A percentile compares a stretch with the other conserved stretches of the same genome.
Conservation (phyloP, 2,329 filamentous ascomycete genomes). For the Aureobasidium sp. region DNA sequence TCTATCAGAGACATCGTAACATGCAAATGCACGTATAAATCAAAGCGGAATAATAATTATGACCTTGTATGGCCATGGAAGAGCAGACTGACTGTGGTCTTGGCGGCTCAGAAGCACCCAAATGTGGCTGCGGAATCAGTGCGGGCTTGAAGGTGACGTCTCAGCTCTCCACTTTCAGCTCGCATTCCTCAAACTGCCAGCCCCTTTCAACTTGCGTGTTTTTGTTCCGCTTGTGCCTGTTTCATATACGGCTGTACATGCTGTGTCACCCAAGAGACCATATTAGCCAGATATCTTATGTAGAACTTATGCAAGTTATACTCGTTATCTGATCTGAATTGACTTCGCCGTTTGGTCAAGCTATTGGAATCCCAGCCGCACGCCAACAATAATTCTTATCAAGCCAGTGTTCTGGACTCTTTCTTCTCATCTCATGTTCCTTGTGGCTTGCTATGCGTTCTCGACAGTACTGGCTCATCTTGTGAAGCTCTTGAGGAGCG, state of each 20-base stretch:
- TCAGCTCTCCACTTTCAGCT: not conserved
- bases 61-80: not conserved
- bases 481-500: not conserved
- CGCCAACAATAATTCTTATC: not conserved
- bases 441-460: not conserved
- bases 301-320: not conserved
- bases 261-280: not conserved
- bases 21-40: not conserved
- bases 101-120: not conserved
- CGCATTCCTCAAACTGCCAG: not conserved
- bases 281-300: not conserved
- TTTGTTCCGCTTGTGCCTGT: not conserved
- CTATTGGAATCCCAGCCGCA: not conserved
- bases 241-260: too few relatives aligned
- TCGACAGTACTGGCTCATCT: not conserved
- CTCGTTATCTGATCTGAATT: not conserved
- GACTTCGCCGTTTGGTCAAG: slow-evolving; percentile 1
- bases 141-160: not conserved
- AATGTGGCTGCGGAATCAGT: not conserved
- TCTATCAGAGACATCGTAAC: not conserved
- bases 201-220: not conserved
- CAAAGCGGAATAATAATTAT: not conserved
- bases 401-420: not conserved
- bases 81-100: not conserved
- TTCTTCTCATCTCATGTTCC: not conserved